Evolutionary conservation across 192 early-diverging fungal species (phyloP).

Genomic region (Backusella australiensis): DNA sequence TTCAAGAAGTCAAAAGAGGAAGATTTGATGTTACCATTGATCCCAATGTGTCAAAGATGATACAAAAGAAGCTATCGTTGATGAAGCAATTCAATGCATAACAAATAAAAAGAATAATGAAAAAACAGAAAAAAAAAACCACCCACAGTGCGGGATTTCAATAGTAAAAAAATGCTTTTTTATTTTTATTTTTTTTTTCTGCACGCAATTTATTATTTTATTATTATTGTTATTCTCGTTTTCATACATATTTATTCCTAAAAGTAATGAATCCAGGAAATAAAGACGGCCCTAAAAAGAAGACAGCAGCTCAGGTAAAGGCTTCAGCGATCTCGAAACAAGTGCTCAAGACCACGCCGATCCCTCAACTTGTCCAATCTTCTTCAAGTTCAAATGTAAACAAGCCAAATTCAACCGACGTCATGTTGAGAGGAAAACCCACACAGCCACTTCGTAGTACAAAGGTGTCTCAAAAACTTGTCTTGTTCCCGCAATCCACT

Average conservation of each 20-base stretch:
- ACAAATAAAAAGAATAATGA: not conserved
- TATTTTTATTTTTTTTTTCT: not conserved
- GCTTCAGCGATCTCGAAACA: constrained; percentile 30
- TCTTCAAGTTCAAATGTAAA: not conserved
- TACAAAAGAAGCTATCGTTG: not conserved
- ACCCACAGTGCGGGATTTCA: not conserved
- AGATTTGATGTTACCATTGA: not conserved
- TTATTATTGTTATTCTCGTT: not conserved
- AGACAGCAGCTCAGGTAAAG: not conserved
- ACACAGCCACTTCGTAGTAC: constrained; percentile 76
- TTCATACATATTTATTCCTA: not conserved
- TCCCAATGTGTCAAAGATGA: not conserved
- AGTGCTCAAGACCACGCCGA: constrained; percentile 24
- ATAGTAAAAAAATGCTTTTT: not conserved
- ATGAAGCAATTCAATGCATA: not conserved
- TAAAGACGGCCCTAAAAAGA: not conserved
- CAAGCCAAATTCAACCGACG: not conserved
- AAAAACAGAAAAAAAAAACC: not conserved
- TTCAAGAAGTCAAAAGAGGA: not conserved
- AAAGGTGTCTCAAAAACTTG: constrained; percentile 88
- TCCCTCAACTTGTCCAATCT: constrained; percentile 21
- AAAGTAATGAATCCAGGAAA: not conserved
- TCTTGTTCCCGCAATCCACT: constrained; percentile 63
- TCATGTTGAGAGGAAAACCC: constrained; percentile 30
- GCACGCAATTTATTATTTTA: not conserved